Base-by-base conservation (phyloP, 768 basidiomycete genomes). In the Tubosaeta brunneosetosa region DNA sequence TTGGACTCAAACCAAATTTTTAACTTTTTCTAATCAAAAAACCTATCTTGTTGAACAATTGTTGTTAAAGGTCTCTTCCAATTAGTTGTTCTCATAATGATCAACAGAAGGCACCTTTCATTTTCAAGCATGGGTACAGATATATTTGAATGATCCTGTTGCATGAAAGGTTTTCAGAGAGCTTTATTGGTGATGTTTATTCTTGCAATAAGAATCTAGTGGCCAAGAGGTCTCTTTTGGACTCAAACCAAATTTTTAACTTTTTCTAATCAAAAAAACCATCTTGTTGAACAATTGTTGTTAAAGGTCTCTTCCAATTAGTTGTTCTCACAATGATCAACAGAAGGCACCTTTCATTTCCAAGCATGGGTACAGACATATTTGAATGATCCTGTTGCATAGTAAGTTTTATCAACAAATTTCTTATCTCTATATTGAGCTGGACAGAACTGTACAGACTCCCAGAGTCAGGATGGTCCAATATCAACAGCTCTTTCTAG, bases 111-210 rank as follows among this genome's bases (percentile, higher is more conserved):
- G 88, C 91, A 12, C 83, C 93, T 99, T 98, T 77, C 84, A 91
- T 27, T 90, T 98, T 73, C 95, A 97, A 63, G 88, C 88, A 8
- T 94, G 87, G 78, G 88, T 88, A 2, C 82, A 92, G 52, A 87
- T 83, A 33, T 88, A 95, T 60, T 66, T 70, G 25, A 74, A 71
- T 44, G 83, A 91, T 52, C 71, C 75, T 9, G 65, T 70, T 17
- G 58, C 77, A 59, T 47, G 29, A 13, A 17, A 44, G 10, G 13
- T 25, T 32, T 13, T 44, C 44, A 97, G 94, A 92, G 69, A 95
- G 97, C 14, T 97, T 98, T 97, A 97, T 71, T 86, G 83, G 62
- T 98, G 94, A 94, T 94, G 89, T 43, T 71, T 80, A 40, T 82
- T 92, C 3, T 80, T 94, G 37, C 83, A 89, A 47, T 94, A 91